A percentile compares a stretch with the other conserved stretches of the same genome.
These are phyloP conservation scores for Starmerella bombi DNA, from an alignment of 805 yeast species.

Conservation along the genomic window DNA sequence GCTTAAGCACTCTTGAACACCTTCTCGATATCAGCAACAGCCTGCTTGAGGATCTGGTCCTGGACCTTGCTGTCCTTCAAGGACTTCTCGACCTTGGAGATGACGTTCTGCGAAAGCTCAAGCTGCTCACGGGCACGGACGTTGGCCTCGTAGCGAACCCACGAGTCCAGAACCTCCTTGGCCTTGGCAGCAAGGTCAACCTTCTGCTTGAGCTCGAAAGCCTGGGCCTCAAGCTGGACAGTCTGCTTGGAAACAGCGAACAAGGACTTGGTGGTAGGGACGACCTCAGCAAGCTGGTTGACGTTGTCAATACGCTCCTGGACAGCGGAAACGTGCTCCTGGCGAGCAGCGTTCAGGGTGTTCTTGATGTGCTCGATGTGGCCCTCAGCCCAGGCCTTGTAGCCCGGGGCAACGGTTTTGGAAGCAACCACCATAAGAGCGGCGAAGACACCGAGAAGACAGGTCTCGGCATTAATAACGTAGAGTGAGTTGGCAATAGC, in stretches of 20 bases:
- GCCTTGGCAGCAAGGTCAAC: conserved; percentile 83
- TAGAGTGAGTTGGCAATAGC: conserved; percentile 89
- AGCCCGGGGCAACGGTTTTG: conserved; percentile 85
- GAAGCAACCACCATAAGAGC: conserved; percentile 64
- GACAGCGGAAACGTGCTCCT: conserved; percentile 83
- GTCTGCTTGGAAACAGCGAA: conserved; percentile 95
- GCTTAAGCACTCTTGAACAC: conserved; percentile 35
- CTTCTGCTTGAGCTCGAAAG: conserved; percentile 84
- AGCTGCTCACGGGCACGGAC: conserved; percentile 93
- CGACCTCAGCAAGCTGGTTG: conserved; percentile 80
- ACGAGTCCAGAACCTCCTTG: conserved; percentile 87
- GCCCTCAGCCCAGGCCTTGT: conserved; percentile 85
- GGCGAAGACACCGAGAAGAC: conserved; percentile 65
- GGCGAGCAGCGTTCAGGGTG: conserved; percentile 75
- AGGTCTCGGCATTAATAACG: conserved; percentile 88
- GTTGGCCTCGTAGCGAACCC: conserved; percentile 97
- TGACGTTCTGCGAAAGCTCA: conserved; percentile 75
- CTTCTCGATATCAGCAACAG: conserved; percentile 84
- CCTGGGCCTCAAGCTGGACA: conserved; percentile 85
- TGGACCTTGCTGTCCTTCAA: conserved; percentile 81
- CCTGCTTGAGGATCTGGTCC: conserved; percentile 78
- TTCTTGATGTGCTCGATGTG: conserved; percentile 70
- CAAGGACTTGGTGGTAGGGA: conserved; percentile 76
- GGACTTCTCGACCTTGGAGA: conserved; percentile 77
- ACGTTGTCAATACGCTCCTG: conserved; percentile 83